A percentile compares a stretch with the other conserved stretches of the same genome.
Evolutionary conservation across 345 rosid species (phyloP).

Genomic region (Citrus inodora): DNA sequence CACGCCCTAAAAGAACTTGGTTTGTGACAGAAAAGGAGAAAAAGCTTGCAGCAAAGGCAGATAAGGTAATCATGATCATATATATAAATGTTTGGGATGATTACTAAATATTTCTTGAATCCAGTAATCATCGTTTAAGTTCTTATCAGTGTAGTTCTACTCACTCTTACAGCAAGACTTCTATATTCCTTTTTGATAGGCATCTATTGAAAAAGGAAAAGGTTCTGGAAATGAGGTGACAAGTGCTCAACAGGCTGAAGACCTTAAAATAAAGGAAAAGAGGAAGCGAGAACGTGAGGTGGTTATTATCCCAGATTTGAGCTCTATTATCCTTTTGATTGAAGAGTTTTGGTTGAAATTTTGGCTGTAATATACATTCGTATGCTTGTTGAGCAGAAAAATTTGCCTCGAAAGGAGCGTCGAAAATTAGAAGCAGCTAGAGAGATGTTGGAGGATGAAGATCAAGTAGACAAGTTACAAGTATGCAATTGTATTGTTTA

Average conservation of each 20-base stretch:
- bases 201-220: constrained; percentile 45
- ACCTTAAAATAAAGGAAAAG: constrained; percentile 87
- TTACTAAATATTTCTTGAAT: not conserved
- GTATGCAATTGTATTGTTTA: constrained; percentile 34
- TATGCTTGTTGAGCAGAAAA: constrained; percentile 53
- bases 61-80: constrained; percentile 46
- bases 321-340: constrained; percentile 9
- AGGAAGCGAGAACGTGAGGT: constrained; percentile 92
- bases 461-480: constrained; percentile 29
- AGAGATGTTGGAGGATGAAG: constrained; percentile 87
- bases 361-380: constrained; percentile 13
- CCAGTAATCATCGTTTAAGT: not conserved
- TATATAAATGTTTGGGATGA: not conserved
- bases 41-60: constrained; percentile 58
- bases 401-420: constrained; percentile 81
- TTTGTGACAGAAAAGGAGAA: constrained; percentile 88
- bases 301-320: constrained; percentile 4
- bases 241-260: constrained; percentile 89
- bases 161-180: not conserved
- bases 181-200: constrained; percentile 31
- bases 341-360: not conserved
- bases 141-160: not conserved
- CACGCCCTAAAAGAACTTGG: constrained; percentile 96
- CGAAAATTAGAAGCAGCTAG: constrained; percentile 93
- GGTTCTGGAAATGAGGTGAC: constrained; percentile 52